These are phyloP conservation scores for Podospora sp. DNA, from an alignment of 495 filamentous ascomycete genomes.

Conservation along the genomic window DNA sequence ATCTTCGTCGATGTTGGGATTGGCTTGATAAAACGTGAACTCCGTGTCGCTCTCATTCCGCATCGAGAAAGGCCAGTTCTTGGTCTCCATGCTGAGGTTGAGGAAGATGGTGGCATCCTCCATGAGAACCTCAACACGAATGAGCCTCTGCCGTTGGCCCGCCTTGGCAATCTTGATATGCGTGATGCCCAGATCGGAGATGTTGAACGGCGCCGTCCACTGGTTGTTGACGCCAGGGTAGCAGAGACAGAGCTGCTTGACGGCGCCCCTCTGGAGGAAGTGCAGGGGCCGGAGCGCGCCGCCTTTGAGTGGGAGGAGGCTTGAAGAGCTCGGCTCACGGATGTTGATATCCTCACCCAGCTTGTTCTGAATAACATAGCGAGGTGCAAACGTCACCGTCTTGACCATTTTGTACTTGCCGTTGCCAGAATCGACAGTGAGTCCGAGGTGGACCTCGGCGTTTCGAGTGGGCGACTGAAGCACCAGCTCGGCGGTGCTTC, in stretches of 20 bases:
- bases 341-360: conserved; percentile 84
- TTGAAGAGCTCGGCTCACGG: conserved; percentile 84
- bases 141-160: conserved; percentile 83
- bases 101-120: conserved; percentile 92
- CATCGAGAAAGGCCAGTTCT: conserved; percentile 98
- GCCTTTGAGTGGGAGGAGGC: conserved; percentile 71
- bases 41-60: conserved; percentile 95
- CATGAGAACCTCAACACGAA: conserved; percentile 86
- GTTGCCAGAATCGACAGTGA: conserved; percentile 85
- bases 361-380: conserved; percentile 94
- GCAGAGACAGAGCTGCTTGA: conserved; percentile 89
- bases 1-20: conserved; percentile 73
- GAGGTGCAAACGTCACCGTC: conserved; percentile 87
- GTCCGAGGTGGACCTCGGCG: conserved; percentile 84
- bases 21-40: conserved; percentile 90
- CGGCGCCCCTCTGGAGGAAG: conserved; percentile 74
- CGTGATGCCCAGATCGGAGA: conserved; percentile 86
- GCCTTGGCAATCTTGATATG: conserved; percentile 92
- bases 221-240: conserved; percentile 95
- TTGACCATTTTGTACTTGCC: conserved; percentile 98
- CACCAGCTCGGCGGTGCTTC: conserved; percentile 82
- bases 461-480: conserved; percentile 70
- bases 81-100: conserved; percentile 84
- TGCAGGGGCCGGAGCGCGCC: conserved; percentile 80
- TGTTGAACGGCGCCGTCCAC: conserved; percentile 98